Evolutionary conservation across 441 rosid species (phyloP).

Genomic region (Gossypium trilobum): DNA sequence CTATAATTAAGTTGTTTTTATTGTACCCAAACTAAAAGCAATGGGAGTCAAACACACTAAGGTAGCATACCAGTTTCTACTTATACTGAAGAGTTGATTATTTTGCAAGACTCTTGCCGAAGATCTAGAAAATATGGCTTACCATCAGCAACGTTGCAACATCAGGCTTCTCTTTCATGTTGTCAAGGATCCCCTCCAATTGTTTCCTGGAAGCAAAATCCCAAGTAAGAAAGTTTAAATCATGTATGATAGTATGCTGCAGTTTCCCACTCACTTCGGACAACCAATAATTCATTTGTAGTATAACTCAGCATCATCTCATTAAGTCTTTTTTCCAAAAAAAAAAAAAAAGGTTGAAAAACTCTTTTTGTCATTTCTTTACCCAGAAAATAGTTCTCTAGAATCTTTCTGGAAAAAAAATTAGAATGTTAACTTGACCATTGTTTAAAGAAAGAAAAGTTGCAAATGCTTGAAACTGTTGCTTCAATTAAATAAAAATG

Average conservation of each 20-base stretch:
- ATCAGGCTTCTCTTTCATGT: slow-evolving; percentile 88
- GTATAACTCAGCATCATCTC: neutral
- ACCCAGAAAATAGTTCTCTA: neutral
- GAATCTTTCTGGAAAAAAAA: neutral
- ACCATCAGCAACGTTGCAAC: slow-evolving; percentile 82
- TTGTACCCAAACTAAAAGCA: neutral
- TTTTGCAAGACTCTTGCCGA: neutral
- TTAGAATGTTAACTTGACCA: neutral
- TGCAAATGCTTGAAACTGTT: neutral
- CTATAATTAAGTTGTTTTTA: neutral
- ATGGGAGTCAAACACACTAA: neutral
- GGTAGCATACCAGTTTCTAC: neutral
- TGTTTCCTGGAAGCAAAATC: slow-evolving; percentile 64
- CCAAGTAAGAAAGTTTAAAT: slow-evolving; percentile 8
- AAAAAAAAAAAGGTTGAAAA: neutral
- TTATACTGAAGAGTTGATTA: neutral
- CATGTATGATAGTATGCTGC: neutral
- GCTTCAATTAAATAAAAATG: slow-evolving; percentile 6
- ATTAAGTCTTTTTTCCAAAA: neutral
- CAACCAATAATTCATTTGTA: neutral
- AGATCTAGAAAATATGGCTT: slow-evolving; percentile 20
- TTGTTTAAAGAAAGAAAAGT: neutral
- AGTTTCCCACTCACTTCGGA: no score
- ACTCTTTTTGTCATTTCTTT: slow-evolving; percentile 1
- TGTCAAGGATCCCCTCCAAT: slow-evolving; percentile 71